These are phyloP conservation scores for Monilinia polystroma DNA, from an alignment of 2,329 filamentous ascomycete species.

Conservation along the genomic window DNA sequence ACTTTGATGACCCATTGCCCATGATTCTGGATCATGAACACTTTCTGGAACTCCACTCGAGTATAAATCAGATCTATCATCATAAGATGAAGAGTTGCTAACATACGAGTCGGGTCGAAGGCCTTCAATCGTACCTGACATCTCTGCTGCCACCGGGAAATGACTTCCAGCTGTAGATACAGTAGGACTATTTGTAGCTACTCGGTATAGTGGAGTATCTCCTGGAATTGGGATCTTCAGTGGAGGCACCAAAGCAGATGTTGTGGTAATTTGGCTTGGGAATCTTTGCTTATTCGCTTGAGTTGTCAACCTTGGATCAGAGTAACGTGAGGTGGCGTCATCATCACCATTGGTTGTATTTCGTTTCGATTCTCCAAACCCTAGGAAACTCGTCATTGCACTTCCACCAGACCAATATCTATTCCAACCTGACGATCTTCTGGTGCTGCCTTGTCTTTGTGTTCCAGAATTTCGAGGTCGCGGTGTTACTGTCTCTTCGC, in stretches of 20 bases:
- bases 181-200: conserved; percentile 68
- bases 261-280: conserved; percentile 54
- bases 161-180: conserved; percentile 54
- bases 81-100: conserved; percentile 36
- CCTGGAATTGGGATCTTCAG: conserved; percentile 60
- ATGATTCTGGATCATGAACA: conserved; percentile 39
- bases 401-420: conserved; percentile 75
- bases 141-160: conserved; percentile 54
- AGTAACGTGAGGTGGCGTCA: conserved; percentile 55
- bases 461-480: conserved; percentile 31
- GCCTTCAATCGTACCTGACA: conserved; percentile 60
- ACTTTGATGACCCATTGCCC: conserved; percentile 42
- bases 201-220: conserved; percentile 53
- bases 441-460: conserved; percentile 41
- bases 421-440: conserved; percentile 73
- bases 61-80: conserved; percentile 48
- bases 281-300: conserved; percentile 46
- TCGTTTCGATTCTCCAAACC: conserved; percentile 49
- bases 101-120: conserved; percentile 48
- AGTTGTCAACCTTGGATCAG: conserved; percentile 42
- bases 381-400: conserved; percentile 60
- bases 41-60: conserved; percentile 67
- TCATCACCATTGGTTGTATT: conserved; percentile 49
- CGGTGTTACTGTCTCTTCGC: conserved; percentile 38
- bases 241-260: conserved; percentile 69